Evolutionary conservation across 352 stramenopile species (phyloP), one percentile per base, ranked within the genome.

Genomic region (Globisporangium takayamanum): DNA sequence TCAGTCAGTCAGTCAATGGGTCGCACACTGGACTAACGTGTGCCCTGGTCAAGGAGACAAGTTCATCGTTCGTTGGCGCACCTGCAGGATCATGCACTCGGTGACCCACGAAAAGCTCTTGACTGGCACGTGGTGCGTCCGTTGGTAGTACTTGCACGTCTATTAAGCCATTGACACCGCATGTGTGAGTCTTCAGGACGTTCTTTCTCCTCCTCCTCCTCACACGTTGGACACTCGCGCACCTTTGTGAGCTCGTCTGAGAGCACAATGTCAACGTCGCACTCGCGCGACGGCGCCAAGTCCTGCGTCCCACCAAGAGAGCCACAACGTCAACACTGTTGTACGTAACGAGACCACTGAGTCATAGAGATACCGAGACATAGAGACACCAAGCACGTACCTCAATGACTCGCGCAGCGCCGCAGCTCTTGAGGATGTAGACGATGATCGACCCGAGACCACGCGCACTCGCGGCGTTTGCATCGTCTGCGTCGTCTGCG

Each of bases 51-150:
- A 33, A 3, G 5, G 44, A 49, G 44, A 48, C 11, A 2, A 48
- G 5, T 6, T 22, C 42, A 0, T 25, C 14, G 14, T 10, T n/a
- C 12, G 42, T 25, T 26, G 10, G 44, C 53, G 25, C 72, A 93
- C 83, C 74, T 90, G 79, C 28, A 88, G 69, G 56, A 93, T 80
- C 54, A 93, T 76, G 58, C 84, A 93, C 56, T 93, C 84, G 3
- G 79, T 89, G 15, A 90, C 76, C 84, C 84, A 93, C 36, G 80
- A 69, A 28, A 89, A 90, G n/a, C 70, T 78, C 57, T 87, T 88
- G 30, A 88, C 63, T 0, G 66, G 63, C 8, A 80, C 48, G 5
- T 63, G 51, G 36, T 73, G 68, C 11, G 66, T 81, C 52, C 54
- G 66, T 26, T 67, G 67, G 56, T 82, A 84, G 20, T 77, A 77